Percentiles rank a stretch among this genome's conserved stretches.
These are phyloP conservation scores for Trichosporon sp. DNA, from an alignment of 1,284 basidiomycete species.

Conservation along the genomic window DNA sequence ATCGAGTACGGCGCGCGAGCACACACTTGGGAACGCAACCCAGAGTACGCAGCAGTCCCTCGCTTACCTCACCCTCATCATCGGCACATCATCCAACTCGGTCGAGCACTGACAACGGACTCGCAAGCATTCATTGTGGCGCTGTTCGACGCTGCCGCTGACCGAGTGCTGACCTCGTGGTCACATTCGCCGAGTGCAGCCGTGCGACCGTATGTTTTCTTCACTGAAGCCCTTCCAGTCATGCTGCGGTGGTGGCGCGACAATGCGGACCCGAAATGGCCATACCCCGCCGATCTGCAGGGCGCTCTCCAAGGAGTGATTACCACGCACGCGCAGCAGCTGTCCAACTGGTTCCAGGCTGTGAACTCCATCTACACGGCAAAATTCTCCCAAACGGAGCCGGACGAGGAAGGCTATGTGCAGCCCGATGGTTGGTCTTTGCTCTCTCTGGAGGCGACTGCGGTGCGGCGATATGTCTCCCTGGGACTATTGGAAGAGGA, in stretches of 20 bases:
- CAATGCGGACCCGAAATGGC: slow-evolving; percentile 24
- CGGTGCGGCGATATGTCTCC: slow-evolving; percentile 26
- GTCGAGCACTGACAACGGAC: slow-evolving; percentile 12
- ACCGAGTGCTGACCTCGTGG: background rate
- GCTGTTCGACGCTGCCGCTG: slow-evolving; percentile 9
- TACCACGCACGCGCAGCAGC: slow-evolving; percentile 3
- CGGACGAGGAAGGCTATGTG: slow-evolving; percentile 31
- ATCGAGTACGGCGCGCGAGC: slow-evolving; percentile 23
- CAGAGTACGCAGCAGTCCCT: slow-evolving; percentile 5
- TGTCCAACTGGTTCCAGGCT: slow-evolving; percentile 7
- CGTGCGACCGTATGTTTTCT: slow-evolving; percentile 20
- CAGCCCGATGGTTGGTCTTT: slow-evolving; percentile 38
- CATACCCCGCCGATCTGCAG: slow-evolving; percentile 26
- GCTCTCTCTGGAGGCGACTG: slow-evolving; percentile 24
- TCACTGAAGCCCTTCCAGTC: slow-evolving; percentile 29
- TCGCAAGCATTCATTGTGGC: slow-evolving; percentile 14
- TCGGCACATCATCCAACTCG: slow-evolving; percentile 12
- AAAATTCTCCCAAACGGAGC: slow-evolving; percentile 18
- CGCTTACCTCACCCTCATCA: slow-evolving; percentile 12
- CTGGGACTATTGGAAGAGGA: slow-evolving; percentile 25
- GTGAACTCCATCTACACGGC: slow-evolving; percentile 14
- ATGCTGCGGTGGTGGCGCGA: slow-evolving; percentile 38
- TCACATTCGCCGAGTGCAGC: slow-evolving; percentile 1
- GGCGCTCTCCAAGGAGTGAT: slow-evolving; percentile 11
- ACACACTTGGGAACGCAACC: slow-evolving; percentile 9